Evolutionary conservation across 306 rosid species (phyloP).

Genomic region (Vachellia collinsii): DNA sequence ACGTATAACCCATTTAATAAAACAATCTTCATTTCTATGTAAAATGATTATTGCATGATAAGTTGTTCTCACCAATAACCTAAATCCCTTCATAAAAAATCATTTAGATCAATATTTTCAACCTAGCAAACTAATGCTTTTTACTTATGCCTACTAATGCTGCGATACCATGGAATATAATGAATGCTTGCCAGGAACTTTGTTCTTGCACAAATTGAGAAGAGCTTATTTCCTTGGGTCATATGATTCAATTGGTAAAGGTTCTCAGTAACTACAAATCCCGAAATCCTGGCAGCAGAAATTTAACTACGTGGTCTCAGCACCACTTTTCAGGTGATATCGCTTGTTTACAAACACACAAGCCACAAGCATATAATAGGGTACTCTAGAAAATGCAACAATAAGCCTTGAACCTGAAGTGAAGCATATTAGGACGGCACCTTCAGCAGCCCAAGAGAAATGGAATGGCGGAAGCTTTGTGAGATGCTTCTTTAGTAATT

Average conservation of each 20-base stretch:
- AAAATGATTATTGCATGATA: not conserved
- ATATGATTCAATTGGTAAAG: not conserved
- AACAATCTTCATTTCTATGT: slow-evolving; percentile 6
- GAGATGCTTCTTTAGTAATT: slow-evolving; percentile 54
- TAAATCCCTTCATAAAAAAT: not conserved
- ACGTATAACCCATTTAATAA: not conserved
- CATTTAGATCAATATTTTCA: not conserved
- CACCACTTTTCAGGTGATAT: not conserved
- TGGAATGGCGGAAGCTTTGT: slow-evolving; percentile 38
- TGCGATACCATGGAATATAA: not conserved
- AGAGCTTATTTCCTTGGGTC: not conserved
- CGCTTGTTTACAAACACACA: slow-evolving; percentile 5
- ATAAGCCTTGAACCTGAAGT: slow-evolving; percentile 71
- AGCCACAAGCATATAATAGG: not conserved
- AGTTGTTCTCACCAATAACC: not conserved
- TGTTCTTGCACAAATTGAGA: not conserved
- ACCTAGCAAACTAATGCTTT: not conserved
- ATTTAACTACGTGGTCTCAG: not conserved
- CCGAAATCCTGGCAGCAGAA: slow-evolving; percentile 6
- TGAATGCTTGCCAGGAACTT: not conserved
- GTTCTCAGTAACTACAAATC: not conserved
- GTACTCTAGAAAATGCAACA: slow-evolving; percentile 7
- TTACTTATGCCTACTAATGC: not conserved
- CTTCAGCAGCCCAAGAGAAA: slow-evolving; percentile 72
- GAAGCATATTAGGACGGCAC: slow-evolving; percentile 73